A percentile compares a stretch with the other conserved stretches of the same genome.
phyloP scores from a whole-genome alignment of 805 yeast genomes.

The Jamesozyma rosinii region DNA sequence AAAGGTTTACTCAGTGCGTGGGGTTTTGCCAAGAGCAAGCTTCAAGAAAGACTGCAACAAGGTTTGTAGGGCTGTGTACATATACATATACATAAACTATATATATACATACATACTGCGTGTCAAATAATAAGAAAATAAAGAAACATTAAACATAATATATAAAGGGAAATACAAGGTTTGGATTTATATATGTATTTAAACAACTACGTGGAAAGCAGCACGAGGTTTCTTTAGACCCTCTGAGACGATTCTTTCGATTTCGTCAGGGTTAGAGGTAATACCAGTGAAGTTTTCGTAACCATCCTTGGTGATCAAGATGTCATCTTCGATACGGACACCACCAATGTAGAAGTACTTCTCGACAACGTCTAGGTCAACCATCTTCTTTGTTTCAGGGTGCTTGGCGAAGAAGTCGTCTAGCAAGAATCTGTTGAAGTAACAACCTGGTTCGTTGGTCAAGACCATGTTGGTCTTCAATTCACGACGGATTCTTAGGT shows the following conservation, averaged over 20 bases:
- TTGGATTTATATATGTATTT: conserved; percentile 7
- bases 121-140: not conserved
- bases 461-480: conserved; percentile 73
- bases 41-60: conserved; percentile 44
- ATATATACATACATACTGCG: not conserved
- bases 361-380: conserved; percentile 56
- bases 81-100: not conserved
- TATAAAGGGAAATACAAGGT: not conserved
- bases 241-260: conserved; percentile 60
- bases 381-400: conserved; percentile 43
- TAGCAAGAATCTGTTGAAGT: conserved; percentile 76
- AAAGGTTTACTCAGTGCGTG: conserved; percentile 76
- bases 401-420: conserved; percentile 45
- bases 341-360: conserved; percentile 91
- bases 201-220: conserved; percentile 53
- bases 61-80: conserved; percentile 25
- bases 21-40: conserved; percentile 74
- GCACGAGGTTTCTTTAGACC: conserved; percentile 56
- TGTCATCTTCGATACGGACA: conserved; percentile 91
- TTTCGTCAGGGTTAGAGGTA: conserved; percentile 79
- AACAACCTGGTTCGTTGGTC: conserved; percentile 92
- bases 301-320: conserved; percentile 68
- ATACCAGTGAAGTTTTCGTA: conserved; percentile 72
- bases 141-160: not conserved
- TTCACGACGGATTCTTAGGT: conserved; percentile 70